A percentile compares a stretch with the other conserved stretches of the same genome.
Evolutionary conservation across 345 rosid genomes (phyloP).

Genomic region (Rhizophora mangle): DNA sequence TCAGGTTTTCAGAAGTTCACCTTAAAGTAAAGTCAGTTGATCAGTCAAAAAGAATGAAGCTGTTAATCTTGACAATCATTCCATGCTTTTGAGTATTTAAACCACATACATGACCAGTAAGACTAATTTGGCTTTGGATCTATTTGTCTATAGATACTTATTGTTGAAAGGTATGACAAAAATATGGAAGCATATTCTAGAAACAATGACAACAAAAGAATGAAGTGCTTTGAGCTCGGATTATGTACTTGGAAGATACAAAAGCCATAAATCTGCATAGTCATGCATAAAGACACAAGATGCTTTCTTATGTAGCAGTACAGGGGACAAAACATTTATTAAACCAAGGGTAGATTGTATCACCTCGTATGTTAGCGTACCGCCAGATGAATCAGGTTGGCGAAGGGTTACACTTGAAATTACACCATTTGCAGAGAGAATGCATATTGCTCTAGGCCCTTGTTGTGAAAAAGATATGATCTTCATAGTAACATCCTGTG

Average conservation of each 20-base stretch:
- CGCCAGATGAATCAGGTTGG: slow-evolving; percentile 38
- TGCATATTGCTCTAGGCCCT: slow-evolving; percentile 37
- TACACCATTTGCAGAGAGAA: slow-evolving; percentile 37
- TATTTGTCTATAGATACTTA: too few relatives aligned
- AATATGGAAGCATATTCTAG: too few relatives aligned
- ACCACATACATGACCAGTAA: too few relatives aligned
- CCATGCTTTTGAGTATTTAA: too few relatives aligned
- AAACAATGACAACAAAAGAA: too few relatives aligned
- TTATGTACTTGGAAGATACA: background rate
- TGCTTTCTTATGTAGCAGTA: background rate
- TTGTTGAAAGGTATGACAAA: too few relatives aligned
- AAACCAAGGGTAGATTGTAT: background rate
- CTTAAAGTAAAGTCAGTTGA: too few relatives aligned
- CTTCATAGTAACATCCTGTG: slow-evolving; percentile 37
- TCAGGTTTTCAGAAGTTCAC: too few relatives aligned
- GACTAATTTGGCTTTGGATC: too few relatives aligned
- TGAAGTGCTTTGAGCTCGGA: background rate
- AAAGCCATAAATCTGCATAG: background rate
- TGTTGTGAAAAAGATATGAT: slow-evolving; percentile 39
- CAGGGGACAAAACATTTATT: background rate
- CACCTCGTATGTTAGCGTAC: slow-evolving; percentile 41
- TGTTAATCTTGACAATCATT: too few relatives aligned
- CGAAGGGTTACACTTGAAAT: slow-evolving; percentile 39
- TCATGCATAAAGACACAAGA: slow-evolving; percentile 1
- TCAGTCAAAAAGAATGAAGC: too few relatives aligned